These are phyloP conservation scores for Volutella citrinella DNA, from an alignment of 2,329 filamentous ascomycete species.

Conservation along the genomic window DNA sequence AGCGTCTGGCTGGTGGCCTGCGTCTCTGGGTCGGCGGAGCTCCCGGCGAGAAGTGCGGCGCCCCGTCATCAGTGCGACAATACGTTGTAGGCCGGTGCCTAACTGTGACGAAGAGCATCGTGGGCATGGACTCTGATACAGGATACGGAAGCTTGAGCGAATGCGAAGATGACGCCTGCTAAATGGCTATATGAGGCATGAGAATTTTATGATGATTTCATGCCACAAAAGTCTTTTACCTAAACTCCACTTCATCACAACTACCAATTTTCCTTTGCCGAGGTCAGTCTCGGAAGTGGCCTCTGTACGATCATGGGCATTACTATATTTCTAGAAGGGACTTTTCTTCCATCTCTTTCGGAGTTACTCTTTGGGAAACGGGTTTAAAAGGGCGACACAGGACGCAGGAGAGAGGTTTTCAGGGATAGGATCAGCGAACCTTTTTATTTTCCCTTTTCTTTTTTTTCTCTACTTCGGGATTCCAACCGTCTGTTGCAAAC, in stretches of 20 bases:
- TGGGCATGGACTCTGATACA: conserved; percentile 59
- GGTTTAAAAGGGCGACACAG: conserved; percentile 23
- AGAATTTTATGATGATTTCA: conserved; percentile 1
- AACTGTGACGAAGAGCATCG: conserved; percentile 51
- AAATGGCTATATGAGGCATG: conserved; percentile 13
- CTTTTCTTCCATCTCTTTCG: conserved; percentile 15
- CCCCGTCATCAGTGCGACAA: conserved; percentile 50
- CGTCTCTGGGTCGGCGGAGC: conserved; percentile 59
- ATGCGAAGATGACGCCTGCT: conserved; percentile 34
- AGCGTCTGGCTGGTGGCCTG: conserved; percentile 55
- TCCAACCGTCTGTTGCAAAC: too few species aligned
- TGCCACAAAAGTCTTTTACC: neutral
- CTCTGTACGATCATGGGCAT: conserved; percentile 27
- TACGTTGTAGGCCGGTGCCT: conserved; percentile 56
- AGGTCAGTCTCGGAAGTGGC: conserved; percentile 15
- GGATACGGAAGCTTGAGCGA: conserved; percentile 60
- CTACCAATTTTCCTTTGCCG: conserved; percentile 7
- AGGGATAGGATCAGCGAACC: conserved; percentile 12
- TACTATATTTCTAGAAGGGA: conserved; percentile 21
- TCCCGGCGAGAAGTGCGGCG: conserved; percentile 47
- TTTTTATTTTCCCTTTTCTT: conserved; percentile 11
- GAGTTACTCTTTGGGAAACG: conserved; percentile 23
- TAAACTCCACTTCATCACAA: conserved; percentile 14
- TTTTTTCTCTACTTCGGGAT: conserved; percentile 14
- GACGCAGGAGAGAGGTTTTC: conserved; percentile 12